Evolutionary conservation across 2,329 filamentous ascomycete species (phyloP), one percentile per base, ranked within the genome.

Genomic region (Colletotrichum cereale): DNA sequence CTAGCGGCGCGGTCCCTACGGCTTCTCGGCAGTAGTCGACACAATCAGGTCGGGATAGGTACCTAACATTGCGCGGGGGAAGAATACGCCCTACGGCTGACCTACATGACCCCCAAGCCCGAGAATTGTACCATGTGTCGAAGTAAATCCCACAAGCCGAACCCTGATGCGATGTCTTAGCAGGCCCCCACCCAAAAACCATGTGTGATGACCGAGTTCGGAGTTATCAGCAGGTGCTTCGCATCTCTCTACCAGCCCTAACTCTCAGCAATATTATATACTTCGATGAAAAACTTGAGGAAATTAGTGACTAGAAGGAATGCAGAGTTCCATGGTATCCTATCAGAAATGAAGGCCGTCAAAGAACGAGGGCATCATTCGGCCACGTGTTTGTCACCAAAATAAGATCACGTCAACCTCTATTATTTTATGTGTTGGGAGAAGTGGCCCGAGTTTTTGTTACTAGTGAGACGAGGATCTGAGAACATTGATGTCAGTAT

Each of bases 1-100:
- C 67, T 66, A 24, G n/a, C 53, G 42, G 34, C 38, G 40, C 68
- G 52, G 38, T 21, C 42, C 57, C 11, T n/a, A 52, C 21, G 36
- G 52, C 52, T 44, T 53, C 55, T 67, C 48, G 56, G 29, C 18
- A 18, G 50, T 40, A 31, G 31, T 26, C 29, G 29, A n/a, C n/a
- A n/a, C n/a, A 21, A 14, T 24, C 10, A 53, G 11, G 14, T 24
- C 26, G 8, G 38, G 26, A 5, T 38, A n/a, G 16, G 8, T 47
- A n/a, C n/a, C n/a, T n/a, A 10, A 7, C 18, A 34, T 44, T 24
- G 42, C 26, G 52, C n/a, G n/a, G n/a, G n/a, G n/a, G n/a, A n/a
- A 48, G 61, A 34, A 31, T 24, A 36, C 60, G 47, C 24, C 24
- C 44, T 36, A 11, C 53, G 38, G 42, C 44, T 10, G 26, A 48